Conservation (phyloP, 805 yeast species). For the Metahyphopichia silvanorum region DNA sequence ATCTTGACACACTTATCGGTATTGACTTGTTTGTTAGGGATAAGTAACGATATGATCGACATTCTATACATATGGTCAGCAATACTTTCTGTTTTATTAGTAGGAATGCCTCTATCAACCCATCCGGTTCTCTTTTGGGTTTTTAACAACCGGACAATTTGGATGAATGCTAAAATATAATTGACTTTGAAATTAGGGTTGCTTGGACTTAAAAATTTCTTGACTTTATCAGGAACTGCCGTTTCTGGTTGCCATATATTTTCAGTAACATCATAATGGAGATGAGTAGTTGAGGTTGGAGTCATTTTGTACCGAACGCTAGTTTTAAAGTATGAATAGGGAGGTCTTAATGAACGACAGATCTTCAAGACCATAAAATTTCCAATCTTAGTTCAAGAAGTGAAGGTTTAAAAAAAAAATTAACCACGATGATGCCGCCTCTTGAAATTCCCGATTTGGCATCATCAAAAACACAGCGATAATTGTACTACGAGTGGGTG, state of each 20-base stretch:
- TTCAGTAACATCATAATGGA: conserved; percentile 4
- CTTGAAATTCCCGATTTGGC: too few species aligned
- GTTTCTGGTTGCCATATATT: conserved; percentile 51
- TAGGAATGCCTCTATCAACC: conserved; percentile 62
- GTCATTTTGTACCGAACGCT: neutral
- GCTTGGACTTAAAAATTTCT: conserved; percentile 29
- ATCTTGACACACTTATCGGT: conserved; percentile 74
- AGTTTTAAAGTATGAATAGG: too few species aligned
- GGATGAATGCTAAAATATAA: conserved; percentile 56
- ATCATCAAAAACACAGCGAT: too few species aligned
- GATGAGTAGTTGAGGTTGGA: neutral
- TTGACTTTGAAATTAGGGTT: conserved; percentile 27
- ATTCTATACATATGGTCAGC: conserved; percentile 97
- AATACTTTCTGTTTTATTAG: conserved; percentile 61
- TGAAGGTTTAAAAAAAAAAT: too few species aligned
- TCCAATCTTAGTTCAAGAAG: too few species aligned
- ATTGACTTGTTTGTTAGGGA: conserved; percentile 52
- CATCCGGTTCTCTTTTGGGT: conserved; percentile 89
- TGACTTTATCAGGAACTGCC: conserved; percentile 48
- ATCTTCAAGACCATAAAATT: too few species aligned
- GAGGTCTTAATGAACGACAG: too few species aligned
- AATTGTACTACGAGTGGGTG: too few species aligned
- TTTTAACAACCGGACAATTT: conserved; percentile 70
- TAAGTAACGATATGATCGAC: conserved; percentile 76
- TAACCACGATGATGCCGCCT: too few species aligned